phyloP scores from a whole-genome alignment of 495 filamentous ascomycete species.

The Apodospora peruviana region DNA sequence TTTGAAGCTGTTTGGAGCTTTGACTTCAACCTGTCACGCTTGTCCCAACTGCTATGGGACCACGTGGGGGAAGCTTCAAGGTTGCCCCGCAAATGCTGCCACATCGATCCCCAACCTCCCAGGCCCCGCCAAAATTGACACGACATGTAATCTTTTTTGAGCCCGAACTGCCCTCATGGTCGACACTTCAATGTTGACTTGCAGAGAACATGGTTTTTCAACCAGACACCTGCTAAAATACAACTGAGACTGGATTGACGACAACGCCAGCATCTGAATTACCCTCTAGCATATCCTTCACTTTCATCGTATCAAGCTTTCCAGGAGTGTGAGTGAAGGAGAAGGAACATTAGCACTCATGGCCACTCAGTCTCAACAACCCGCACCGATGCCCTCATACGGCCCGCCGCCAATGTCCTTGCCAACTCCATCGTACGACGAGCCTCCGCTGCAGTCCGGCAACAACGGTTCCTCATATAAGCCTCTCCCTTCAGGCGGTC shows the following conservation, averaged over 20 bases:
- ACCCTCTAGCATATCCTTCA: not conserved
- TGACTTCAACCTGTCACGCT: no score
- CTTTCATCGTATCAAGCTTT: not conserved
- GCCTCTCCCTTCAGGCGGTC: not conserved
- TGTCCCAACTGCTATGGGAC: not conserved
- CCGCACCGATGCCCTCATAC: not conserved
- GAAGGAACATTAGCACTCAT: not conserved
- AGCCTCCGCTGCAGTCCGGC: not conserved
- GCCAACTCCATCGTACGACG: not conserved
- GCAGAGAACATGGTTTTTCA: no score
- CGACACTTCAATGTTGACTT: not conserved
- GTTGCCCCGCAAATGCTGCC: conserved; percentile 10
- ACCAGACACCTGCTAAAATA: not conserved
- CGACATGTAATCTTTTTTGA: not conserved
- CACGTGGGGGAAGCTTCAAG: not conserved
- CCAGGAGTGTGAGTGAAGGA: not conserved
- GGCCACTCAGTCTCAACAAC: not conserved
- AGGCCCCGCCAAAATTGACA: not conserved
- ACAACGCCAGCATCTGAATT: not conserved
- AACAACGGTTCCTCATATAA: not conserved
- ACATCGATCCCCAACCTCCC: conserved; percentile 7
- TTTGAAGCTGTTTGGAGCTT: not conserved
- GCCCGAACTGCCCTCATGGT: not conserved
- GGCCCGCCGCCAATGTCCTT: not conserved
- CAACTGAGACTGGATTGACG: not conserved